Evolutionary conservation across 2,329 filamentous ascomycete species (phyloP), one percentile per base, ranked within the genome.

Genomic region (Trichoderma sp.): DNA sequence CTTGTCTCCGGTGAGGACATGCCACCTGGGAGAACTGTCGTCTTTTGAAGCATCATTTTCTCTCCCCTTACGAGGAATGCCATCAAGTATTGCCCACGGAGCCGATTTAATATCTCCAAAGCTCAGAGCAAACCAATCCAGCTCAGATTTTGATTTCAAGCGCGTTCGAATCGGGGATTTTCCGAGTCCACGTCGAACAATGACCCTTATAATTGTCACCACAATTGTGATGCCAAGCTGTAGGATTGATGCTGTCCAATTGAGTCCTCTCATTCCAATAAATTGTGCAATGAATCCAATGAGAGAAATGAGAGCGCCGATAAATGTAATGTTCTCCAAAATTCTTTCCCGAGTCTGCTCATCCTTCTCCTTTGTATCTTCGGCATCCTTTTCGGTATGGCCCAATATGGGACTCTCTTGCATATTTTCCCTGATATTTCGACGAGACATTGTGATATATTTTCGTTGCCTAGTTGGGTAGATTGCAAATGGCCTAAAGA

Each of bases 231-330:
- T 39, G 3, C 20, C 55, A 55, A 71, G 57, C 2, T 71, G 70
- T 9, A 55, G 39, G 2, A 71, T 2, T 12, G 70, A 58, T 15
- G 70, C 70, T 36, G 36, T 34, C 70, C 70, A 71, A 8, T 68
- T 26, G 8, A 71, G 12, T 6, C 64, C 64, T 1, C 70, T 34
- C 64, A 71, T 62, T 4, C 78, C 78, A 15, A 76, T 70, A 28
- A 80, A 80, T 59, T 80, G 79, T 1, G 74, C 50, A 11, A 80
- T 32, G 65, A 77, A 80, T 2, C 79, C 79, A 6, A 59, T 39
- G 12, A 79, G 39, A 4, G 69, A 67, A 23, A 78, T 59, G 0
- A 73, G 15, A 3, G 74, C 73, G 4, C 73, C 77, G 12, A 3
- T 2, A 8, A n/a, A 13, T 6, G 63, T 57, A 1, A 55, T 2